phyloP scores from a whole-genome alignment of 176 grass and related monocot species.

The Oryza brachyantha region DNA sequence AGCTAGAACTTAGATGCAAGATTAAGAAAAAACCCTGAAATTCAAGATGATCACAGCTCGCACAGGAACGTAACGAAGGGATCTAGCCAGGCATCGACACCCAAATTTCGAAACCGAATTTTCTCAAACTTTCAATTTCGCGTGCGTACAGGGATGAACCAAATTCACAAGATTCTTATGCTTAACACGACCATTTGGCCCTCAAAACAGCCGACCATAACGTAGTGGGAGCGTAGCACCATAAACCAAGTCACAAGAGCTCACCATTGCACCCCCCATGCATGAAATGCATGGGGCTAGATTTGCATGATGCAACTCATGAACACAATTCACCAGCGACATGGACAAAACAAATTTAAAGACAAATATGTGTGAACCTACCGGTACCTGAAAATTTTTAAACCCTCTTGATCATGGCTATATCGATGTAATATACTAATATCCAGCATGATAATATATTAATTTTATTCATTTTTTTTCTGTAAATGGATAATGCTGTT shows the following conservation, averaged over 20 bases:
- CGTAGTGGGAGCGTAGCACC: conserved; percentile 43
- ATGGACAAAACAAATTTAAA: neutral
- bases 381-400: neutral
- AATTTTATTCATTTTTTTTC: too few species aligned
- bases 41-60: neutral
- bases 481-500: too few species aligned
- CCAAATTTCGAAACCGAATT: neutral
- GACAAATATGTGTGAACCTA: neutral
- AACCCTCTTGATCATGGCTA: too few species aligned
- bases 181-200: neutral
- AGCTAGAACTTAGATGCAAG: neutral
- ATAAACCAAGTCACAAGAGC: conserved; percentile 45
- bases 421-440: too few species aligned
- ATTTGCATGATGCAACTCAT: neutral
- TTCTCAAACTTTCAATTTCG: neutral
- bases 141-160: neutral
- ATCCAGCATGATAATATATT: too few species aligned
- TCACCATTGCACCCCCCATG: neutral
- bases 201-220: neutral
- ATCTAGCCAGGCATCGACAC: neutral
- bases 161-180: conserved; percentile 38
- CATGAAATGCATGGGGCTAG: neutral
- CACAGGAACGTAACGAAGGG: neutral
- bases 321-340: conserved; percentile 9
- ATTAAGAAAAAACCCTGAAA: neutral